These are phyloP conservation scores for Cystobasidium pallidum DNA, from an alignment of 1,284 basidiomycete species.

Conservation along the genomic window DNA sequence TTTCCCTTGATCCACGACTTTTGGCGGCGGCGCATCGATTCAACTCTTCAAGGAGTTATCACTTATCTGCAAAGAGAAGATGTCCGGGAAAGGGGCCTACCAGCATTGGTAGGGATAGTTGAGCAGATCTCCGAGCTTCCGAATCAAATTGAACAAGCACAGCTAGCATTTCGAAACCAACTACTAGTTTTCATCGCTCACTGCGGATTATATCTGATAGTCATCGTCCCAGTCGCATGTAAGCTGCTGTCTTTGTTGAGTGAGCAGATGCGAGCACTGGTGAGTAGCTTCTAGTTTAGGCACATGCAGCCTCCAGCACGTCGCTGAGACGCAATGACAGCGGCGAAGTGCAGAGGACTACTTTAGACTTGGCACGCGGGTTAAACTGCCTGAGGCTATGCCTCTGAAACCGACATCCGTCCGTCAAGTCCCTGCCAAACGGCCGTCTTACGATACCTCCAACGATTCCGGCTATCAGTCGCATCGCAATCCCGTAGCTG, in stretches of 20 bases:
- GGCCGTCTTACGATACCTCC: neutral
- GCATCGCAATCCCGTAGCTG: neutral
- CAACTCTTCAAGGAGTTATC: neutral
- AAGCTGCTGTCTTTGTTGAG: conserved; percentile 27
- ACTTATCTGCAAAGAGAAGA: conserved; percentile 20
- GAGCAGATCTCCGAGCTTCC: conserved; percentile 8
- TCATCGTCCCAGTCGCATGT: conserved; percentile 26
- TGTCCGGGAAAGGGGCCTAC: neutral
- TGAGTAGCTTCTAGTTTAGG: neutral
- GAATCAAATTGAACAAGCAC: conserved; percentile 12
- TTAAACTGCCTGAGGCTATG: neutral
- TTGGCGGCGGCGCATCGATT: conserved; percentile 29
- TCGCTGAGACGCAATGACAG: neutral
- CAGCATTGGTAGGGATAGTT: conserved; percentile 14
- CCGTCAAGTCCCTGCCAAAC: neutral
- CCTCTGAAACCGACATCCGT: neutral
- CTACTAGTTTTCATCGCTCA: conserved; percentile 33
- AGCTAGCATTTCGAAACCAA: conserved; percentile 7
- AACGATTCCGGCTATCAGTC: conserved; percentile 4
- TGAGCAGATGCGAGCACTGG: conserved; percentile 33
- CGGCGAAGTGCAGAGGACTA: conserved; percentile 34
- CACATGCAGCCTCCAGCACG: neutral
- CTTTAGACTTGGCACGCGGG: conserved; percentile 33
- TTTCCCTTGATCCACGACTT: conserved; percentile 37
- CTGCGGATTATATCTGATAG: conserved; percentile 8